These are phyloP conservation scores for Ambrosia trifida DNA, from an alignment of 129 eudicot species.

Conservation along the genomic window DNA sequence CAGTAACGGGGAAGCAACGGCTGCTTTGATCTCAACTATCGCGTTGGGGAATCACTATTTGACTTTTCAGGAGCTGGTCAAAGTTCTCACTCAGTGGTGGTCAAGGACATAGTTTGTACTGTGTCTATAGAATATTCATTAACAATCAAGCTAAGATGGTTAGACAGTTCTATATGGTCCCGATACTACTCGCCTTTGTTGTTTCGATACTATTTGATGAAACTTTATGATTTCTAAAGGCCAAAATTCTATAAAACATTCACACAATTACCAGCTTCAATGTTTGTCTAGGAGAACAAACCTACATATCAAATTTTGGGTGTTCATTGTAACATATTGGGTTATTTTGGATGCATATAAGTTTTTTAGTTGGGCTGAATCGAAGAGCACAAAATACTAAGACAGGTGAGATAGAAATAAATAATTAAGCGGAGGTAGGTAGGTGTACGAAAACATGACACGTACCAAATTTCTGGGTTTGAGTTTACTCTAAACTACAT, in stretches of 20 bases:
- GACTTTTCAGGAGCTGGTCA: not conserved
- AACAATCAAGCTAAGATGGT: not conserved
- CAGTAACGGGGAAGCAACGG: constrained; percentile 79
- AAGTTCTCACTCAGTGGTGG: not conserved
- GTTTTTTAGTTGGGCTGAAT: too few relatives aligned
- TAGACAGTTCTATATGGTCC: not conserved
- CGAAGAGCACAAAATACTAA: too few relatives aligned
- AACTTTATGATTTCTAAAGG: not conserved
- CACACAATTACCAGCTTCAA: not conserved
- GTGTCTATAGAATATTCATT: not conserved
- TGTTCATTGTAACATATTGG: too few relatives aligned
- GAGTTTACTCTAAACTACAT: too few relatives aligned
- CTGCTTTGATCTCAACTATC: constrained; percentile 48
- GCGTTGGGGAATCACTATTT: not conserved
- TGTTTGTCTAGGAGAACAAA: too few relatives aligned
- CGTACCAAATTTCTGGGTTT: too few relatives aligned
- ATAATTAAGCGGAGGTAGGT: too few relatives aligned
- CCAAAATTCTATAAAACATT: not conserved
- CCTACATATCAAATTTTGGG: too few relatives aligned
- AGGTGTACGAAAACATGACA: too few relatives aligned
- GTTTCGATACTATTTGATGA: not conserved
- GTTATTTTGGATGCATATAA: too few relatives aligned
- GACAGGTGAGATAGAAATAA: too few relatives aligned
- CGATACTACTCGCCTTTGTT: not conserved
- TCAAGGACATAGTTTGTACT: not conserved